Conservation (phyloP, 2,329 filamentous ascomycete species). For the Phoma sp. region DNA sequence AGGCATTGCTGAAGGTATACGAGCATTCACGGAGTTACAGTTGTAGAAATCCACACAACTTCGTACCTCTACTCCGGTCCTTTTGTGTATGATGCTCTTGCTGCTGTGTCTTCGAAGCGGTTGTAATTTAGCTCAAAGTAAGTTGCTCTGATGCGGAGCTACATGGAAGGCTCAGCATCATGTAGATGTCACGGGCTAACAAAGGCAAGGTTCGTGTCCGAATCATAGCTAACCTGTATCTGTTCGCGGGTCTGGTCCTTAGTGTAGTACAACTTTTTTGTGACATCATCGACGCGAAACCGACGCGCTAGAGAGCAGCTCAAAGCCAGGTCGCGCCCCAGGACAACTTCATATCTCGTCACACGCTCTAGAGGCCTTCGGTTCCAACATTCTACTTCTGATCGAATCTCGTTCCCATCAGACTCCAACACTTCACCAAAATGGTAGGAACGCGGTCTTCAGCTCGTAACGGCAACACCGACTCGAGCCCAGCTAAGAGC, state of each 20-base stretch:
- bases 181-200: background rate
- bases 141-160: background rate
- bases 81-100: too few species aligned
- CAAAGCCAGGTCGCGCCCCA: slow-evolving; percentile 12
- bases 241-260: background rate
- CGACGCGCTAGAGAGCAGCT: slow-evolving; percentile 15
- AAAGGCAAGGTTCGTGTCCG: background rate
- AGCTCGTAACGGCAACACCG: slow-evolving; percentile 23
- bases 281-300: slow-evolving; percentile 13
- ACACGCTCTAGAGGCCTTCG: background rate
- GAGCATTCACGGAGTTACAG: slow-evolving; percentile 29
- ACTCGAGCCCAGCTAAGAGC: slow-evolving; percentile 31
- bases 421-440: background rate
- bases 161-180: background rate
- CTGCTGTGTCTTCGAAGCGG: background rate
- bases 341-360: background rate
- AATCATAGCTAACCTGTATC: background rate
- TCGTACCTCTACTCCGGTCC: too few species aligned
- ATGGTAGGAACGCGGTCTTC: slow-evolving; percentile 44
- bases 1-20: slow-evolving; percentile 75
- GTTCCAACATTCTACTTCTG: background rate
- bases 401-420: background rate
- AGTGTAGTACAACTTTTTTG: background rate
- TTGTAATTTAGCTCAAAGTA: background rate
- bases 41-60: background rate